phyloP scores from a whole-genome alignment of 176 grass and related monocot genomes.

The Tillandsia fasciculata region DNA sequence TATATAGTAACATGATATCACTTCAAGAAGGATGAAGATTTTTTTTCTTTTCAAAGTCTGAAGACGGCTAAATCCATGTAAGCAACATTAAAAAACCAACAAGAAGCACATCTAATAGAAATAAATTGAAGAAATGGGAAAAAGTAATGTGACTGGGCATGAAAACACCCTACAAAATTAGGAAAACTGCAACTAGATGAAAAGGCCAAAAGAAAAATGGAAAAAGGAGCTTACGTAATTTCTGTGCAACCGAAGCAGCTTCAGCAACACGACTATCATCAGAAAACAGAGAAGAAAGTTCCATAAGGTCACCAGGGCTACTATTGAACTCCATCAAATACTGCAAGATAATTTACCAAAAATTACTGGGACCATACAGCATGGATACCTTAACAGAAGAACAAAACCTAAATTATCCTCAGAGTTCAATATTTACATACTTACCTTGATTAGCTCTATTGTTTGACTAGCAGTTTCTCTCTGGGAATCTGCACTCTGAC shows the following conservation, averaged over 20 bases:
- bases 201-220: neutral
- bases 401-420: neutral
- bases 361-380: slow-evolving; percentile 2
- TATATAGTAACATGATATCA: too few species aligned
- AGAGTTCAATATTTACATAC: slow-evolving; percentile 1
- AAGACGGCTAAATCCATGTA: too few species aligned
- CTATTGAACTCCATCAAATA: slow-evolving; percentile 99
- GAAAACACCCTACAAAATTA: neutral
- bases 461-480: slow-evolving; percentile 99
- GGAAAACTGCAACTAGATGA: neutral
- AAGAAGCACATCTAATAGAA: too few species aligned
- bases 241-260: slow-evolving; percentile 99
- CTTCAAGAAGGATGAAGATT: too few species aligned
- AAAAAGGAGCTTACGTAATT: slow-evolving; percentile 62
- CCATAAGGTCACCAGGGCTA: slow-evolving; percentile 98
- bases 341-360: slow-evolving; percentile 32
- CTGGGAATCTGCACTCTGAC: slow-evolving; percentile 95
- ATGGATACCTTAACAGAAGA: slow-evolving; percentile 8
- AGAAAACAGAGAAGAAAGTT: slow-evolving; percentile 97
- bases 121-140: too few species aligned
- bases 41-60: too few species aligned
- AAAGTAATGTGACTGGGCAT: neutral
- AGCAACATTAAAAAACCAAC: too few species aligned
- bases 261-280: slow-evolving; percentile 93
- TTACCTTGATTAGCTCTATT: slow-evolving; percentile 95